These are phyloP conservation scores for Circinella umbellata DNA, from an alignment of 371 early-diverging fungal species.

Conservation along the genomic window DNA sequence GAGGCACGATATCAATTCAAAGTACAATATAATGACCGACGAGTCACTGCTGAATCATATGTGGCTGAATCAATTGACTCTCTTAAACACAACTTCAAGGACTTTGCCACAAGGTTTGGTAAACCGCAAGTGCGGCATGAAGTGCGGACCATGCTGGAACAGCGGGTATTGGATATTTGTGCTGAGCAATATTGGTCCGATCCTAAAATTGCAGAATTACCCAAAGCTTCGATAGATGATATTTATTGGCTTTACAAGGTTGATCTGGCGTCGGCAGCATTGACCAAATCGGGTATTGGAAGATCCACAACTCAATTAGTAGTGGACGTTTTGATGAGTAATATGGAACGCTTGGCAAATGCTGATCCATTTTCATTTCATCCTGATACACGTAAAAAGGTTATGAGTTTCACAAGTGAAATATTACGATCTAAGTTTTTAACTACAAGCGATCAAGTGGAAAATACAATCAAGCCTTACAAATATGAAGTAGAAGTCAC, in stretches of 20 bases:
- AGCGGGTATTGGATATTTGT: constrained; percentile 88
- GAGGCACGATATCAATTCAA: constrained; percentile 97
- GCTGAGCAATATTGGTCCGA: constrained; percentile 93
- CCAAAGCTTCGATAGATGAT: constrained; percentile 59
- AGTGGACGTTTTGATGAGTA: constrained; percentile 82
- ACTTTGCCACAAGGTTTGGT: constrained; percentile 88
- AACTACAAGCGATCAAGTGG: constrained; percentile 93
- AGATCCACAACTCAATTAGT: constrained; percentile 90
- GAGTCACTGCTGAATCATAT: constrained; percentile 94
- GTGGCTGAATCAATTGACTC: constrained; percentile 93
- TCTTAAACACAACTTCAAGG: constrained; percentile 91
- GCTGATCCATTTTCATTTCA: constrained; percentile 88
- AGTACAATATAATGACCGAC: constrained; percentile 95
- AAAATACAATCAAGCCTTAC: constrained; percentile 98
- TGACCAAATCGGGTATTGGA: constrained; percentile 96
- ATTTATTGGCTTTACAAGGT: constrained; percentile 86
- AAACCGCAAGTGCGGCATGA: constrained; percentile 89
- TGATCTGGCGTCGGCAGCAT: constrained; percentile 78
- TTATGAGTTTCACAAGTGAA: constrained; percentile 82
- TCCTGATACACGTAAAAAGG: constrained; percentile 78
- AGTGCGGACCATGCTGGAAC: constrained; percentile 89
- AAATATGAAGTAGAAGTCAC: constrained; percentile 95
- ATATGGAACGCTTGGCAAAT: constrained; percentile 81
- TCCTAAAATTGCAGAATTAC: constrained; percentile 68
- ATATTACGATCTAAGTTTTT: constrained; percentile 86